These are phyloP conservation scores for Sugiyamaella lignohabitans DNA, from an alignment of 805 yeast genomes.

Conservation along the genomic window DNA sequence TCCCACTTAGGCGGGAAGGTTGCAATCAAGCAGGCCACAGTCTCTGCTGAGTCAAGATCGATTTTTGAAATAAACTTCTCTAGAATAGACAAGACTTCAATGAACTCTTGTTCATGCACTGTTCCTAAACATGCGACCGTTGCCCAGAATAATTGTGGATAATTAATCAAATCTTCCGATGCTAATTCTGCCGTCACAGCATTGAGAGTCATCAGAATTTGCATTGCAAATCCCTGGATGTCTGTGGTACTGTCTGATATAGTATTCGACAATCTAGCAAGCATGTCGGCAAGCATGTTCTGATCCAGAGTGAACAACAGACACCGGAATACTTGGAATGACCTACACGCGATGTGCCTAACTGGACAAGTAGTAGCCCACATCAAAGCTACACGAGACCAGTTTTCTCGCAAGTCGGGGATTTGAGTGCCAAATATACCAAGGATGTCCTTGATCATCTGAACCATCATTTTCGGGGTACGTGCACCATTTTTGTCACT, in stretches of 20 bases:
- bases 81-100: constrained; percentile 77
- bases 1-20: constrained; percentile 96
- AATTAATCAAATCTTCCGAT: constrained; percentile 69
- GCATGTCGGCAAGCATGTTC: constrained; percentile 85
- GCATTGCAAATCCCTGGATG: constrained; percentile 96
- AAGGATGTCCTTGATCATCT: constrained; percentile 56
- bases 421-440: constrained; percentile 41
- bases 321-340: constrained; percentile 88
- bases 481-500: constrained; percentile 66
- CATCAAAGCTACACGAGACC: constrained; percentile 75
- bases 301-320: constrained; percentile 76
- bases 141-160: constrained; percentile 94
- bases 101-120: constrained; percentile 85
- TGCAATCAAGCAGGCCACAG: constrained; percentile 72
- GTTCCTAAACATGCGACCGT: constrained; percentile 87
- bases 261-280: constrained; percentile 87
- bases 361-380: constrained; percentile 99
- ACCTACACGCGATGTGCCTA: constrained; percentile 92
- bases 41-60: constrained; percentile 77
- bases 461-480: constrained; percentile 82
- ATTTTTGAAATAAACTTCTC: constrained; percentile 80
- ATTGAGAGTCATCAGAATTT: constrained; percentile 90
- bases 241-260: constrained; percentile 83
- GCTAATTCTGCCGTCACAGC: constrained; percentile 84
- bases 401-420: constrained; percentile 60